phyloP scores from a whole-genome alignment of 257 asterid species.

The Eustoma russellianum region DNA sequence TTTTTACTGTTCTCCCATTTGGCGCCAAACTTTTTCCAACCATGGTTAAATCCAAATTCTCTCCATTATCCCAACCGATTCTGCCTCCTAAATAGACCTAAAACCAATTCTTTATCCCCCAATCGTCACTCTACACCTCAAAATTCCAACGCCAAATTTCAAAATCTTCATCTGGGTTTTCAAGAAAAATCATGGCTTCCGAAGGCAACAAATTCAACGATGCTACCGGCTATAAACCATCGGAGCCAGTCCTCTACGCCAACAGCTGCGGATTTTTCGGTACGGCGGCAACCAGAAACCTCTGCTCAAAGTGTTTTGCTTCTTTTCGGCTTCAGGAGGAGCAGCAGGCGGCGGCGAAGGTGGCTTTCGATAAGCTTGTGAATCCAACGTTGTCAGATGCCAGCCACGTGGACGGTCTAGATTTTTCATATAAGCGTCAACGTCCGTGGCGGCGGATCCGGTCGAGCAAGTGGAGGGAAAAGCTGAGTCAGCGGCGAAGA shows the following conservation, averaged over 20 bases:
- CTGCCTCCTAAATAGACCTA: no score
- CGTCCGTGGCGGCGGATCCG: slow-evolving; percentile 4
- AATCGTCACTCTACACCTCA: no score
- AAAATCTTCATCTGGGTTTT: neutral
- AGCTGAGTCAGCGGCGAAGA: slow-evolving; percentile 3
- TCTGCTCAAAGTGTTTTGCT: slow-evolving; percentile 38
- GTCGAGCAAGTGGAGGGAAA: neutral
- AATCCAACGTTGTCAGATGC: neutral
- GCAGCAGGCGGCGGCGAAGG: slow-evolving; percentile 22
- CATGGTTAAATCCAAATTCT: no score
- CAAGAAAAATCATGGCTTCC: slow-evolving; percentile 20
- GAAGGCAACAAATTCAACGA: slow-evolving; percentile 33
- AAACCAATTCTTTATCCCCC: no score
- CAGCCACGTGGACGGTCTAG: neutral
- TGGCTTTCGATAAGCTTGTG: slow-evolving; percentile 26
- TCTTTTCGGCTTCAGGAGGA: slow-evolving; percentile 27
- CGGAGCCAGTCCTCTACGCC: slow-evolving; percentile 27
- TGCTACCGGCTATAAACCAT: slow-evolving; percentile 24
- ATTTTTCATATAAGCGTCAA: neutral
- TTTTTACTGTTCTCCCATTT: no score
- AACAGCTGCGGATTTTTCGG: slow-evolving; percentile 49
- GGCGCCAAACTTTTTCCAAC: no score
- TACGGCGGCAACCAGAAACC: slow-evolving; percentile 31
- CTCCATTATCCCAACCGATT: no score
- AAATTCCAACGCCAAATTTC: no score